phyloP scores from a whole-genome alignment of 306 rosid genomes.

The Dryas alaskensis region DNA sequence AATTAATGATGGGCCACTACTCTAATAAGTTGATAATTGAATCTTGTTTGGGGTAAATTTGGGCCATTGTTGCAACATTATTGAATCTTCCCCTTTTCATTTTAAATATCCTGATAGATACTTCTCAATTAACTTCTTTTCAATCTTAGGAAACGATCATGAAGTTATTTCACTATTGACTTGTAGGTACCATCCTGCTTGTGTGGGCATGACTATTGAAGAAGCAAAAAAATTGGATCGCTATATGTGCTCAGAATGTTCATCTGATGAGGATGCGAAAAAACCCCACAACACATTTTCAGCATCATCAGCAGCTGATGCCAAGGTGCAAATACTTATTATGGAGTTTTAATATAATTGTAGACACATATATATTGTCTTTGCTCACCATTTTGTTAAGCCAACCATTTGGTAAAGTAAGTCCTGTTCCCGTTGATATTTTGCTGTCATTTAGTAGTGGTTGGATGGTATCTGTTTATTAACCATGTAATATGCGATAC shows the following conservation, averaged over 20 bases:
- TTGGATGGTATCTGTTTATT: background rate
- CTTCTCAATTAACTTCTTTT: background rate
- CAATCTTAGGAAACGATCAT: background rate
- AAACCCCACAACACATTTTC: constrained; percentile 50
- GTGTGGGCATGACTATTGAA: constrained; percentile 82
- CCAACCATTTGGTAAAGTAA: background rate
- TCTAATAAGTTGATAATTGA: background rate
- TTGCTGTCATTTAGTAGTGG: background rate
- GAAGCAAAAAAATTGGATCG: constrained; percentile 80
- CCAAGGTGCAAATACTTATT: constrained; percentile 50
- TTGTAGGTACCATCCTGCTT: constrained; percentile 94
- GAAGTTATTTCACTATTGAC: constrained; percentile 16
- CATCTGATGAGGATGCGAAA: constrained; percentile 60
- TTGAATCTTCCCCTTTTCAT: background rate
- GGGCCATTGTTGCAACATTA: background rate
- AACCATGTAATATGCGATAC: no score
- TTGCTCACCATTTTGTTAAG: constrained; percentile 3
- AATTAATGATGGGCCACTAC: background rate
- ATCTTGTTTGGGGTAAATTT: background rate
- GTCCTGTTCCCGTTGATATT: background rate
- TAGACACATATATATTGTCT: background rate
- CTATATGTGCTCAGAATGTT: constrained; percentile 85
- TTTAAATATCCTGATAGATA: background rate
- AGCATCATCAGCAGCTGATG: constrained; percentile 49
- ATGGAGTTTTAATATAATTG: background rate